These are phyloP conservation scores for Solanum sitiens DNA, from an alignment of 257 asterid genomes.

Conservation along the genomic window DNA sequence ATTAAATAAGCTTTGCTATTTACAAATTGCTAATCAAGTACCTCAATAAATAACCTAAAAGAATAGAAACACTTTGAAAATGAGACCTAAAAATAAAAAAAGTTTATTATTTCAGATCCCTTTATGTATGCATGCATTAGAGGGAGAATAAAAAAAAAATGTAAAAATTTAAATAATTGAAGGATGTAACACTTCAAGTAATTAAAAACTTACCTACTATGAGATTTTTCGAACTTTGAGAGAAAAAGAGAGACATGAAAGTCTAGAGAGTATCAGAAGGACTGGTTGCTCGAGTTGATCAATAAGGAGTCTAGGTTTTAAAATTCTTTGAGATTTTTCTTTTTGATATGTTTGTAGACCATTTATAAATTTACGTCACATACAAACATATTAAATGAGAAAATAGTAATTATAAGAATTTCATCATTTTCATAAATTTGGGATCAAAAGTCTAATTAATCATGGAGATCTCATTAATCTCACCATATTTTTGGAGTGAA, in stretches of 20 bases:
- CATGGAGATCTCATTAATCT: background rate
- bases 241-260: background rate
- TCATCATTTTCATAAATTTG: too few species aligned
- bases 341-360: background rate
- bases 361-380: background rate
- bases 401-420: too few species aligned
- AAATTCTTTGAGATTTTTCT: background rate
- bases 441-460: too few species aligned
- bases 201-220: background rate
- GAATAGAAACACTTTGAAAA: background rate
- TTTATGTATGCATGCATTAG: background rate
- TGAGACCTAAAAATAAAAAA: too few species aligned
- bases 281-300: background rate
- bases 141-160: too few species aligned
- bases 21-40: background rate
- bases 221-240: background rate
- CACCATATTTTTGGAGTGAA: too few species aligned
- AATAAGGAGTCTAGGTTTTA: background rate
- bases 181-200: background rate
- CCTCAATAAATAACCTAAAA: too few species aligned
- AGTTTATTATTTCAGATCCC: too few species aligned
- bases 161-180: too few species aligned
- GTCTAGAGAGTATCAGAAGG: background rate
- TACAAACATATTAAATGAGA: background rate
- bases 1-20: background rate